These are phyloP conservation scores for Arthrobotrys iridis DNA, from an alignment of 2,329 filamentous ascomycete genomes.

Conservation along the genomic window DNA sequence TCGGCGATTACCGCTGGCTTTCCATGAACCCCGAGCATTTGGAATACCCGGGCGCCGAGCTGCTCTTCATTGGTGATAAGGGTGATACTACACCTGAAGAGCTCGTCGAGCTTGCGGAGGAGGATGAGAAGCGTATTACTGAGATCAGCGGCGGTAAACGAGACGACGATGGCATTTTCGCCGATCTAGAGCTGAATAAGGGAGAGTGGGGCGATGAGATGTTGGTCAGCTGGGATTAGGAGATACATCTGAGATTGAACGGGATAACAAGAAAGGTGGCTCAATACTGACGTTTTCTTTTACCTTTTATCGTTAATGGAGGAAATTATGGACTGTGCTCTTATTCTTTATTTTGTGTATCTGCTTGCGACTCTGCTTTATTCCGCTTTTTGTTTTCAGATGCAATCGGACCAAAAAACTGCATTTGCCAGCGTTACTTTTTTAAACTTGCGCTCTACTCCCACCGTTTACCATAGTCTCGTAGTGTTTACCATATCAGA, in stretches of 20 bases:
- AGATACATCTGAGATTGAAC: not conserved
- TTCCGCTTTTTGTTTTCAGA: not conserved
- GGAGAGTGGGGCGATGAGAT: constrained; percentile 51
- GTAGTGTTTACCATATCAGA: too few species aligned
- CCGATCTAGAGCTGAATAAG: constrained; percentile 64
- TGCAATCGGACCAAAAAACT: not conserved
- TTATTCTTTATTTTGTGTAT: not conserved
- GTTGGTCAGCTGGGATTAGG: constrained; percentile 45
- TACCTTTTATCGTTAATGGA: not conserved
- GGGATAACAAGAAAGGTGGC: not conserved
- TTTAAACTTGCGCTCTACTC: too few species aligned
- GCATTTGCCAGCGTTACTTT: too few species aligned
- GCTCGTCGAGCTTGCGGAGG: constrained; percentile 78
- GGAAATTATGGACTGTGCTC: not conserved
- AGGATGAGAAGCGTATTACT: constrained; percentile 75
- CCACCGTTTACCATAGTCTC: too few species aligned
- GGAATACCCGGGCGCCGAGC: constrained; percentile 77
- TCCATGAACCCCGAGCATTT: constrained; percentile 77
- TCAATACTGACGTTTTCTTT: not conserved
- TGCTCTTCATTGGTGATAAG: constrained; percentile 80
- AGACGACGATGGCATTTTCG: constrained; percentile 64
- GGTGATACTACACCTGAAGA: constrained; percentile 69
- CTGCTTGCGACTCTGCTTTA: not conserved
- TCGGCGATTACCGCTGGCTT: constrained; percentile 77
- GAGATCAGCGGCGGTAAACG: constrained; percentile 65